phyloP scores from a whole-genome alignment of 805 yeast species.

The Wickerhamomyces queroliae region DNA sequence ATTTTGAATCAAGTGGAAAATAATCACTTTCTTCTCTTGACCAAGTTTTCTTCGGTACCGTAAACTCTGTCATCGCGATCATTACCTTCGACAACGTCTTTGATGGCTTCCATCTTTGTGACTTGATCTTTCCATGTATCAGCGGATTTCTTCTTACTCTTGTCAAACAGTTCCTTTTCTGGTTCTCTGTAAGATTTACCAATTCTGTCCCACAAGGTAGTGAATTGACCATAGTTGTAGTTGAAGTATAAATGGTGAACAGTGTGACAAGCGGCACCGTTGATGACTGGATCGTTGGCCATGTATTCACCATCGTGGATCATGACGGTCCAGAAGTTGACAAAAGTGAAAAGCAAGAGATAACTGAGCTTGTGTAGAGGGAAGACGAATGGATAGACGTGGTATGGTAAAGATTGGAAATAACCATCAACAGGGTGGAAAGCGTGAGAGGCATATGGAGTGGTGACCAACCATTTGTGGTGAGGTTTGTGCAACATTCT shows the following conservation, averaged over 20 bases:
- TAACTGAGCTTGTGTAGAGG: slow-evolving; percentile 88
- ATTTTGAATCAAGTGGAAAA: not conserved
- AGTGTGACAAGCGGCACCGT: slow-evolving; percentile 98
- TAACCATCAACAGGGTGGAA: slow-evolving; percentile 98
- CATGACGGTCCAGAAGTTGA: slow-evolving; percentile 97
- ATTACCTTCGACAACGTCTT: slow-evolving; percentile 74
- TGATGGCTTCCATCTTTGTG: slow-evolving; percentile 70
- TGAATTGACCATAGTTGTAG: slow-evolving; percentile 97
- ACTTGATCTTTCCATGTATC: slow-evolving; percentile 68
- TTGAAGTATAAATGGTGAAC: slow-evolving; percentile 95
- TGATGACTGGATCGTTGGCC: slow-evolving; percentile 88
- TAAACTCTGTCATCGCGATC: slow-evolving; percentile 71
- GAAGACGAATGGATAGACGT: slow-evolving; percentile 83
- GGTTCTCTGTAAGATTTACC: slow-evolving; percentile 94
- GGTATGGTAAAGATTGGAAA: slow-evolving; percentile 90
- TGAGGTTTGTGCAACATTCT: slow-evolving; percentile 91
- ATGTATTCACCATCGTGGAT: slow-evolving; percentile 97
- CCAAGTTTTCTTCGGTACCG: slow-evolving; percentile 36
- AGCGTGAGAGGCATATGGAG: slow-evolving; percentile 97
- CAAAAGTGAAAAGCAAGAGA: slow-evolving; percentile 77
- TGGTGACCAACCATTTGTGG: slow-evolving; percentile 98
- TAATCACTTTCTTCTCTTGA: not conserved
- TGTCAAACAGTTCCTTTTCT: slow-evolving; percentile 77
- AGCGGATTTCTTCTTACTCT: slow-evolving; percentile 47
- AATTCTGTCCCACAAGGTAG: slow-evolving; percentile 96